Conservation (phyloP, 2,329 filamentous ascomycete species). For the Zasmidium angulare region DNA sequence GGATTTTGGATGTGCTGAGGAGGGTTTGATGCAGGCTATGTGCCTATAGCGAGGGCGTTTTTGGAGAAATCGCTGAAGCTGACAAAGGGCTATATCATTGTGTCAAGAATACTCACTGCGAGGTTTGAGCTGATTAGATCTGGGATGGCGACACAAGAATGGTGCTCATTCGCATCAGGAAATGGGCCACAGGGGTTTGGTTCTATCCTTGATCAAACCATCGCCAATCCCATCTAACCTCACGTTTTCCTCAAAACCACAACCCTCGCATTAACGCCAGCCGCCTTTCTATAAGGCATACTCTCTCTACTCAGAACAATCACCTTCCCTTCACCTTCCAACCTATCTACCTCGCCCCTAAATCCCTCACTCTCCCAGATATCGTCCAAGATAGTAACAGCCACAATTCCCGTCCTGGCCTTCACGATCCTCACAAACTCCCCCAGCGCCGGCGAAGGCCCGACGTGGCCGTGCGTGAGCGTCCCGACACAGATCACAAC, state of each 20-base stretch:
- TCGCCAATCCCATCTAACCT: no score
- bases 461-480: slow-evolving; percentile 56
- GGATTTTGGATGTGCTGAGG: slow-evolving; percentile 42
- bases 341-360: slow-evolving; percentile 44
- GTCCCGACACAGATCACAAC: slow-evolving; percentile 55
- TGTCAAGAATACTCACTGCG: no score
- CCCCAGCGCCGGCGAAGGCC: slow-evolving; percentile 46
- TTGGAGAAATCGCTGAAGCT: background rate
- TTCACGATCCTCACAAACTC: slow-evolving; percentile 53
- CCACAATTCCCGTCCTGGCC: slow-evolving; percentile 49
- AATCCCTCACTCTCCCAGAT: slow-evolving; percentile 54
- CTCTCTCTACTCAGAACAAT: slow-evolving; percentile 37
- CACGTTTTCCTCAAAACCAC: slow-evolving; percentile 28
- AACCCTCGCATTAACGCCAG: slow-evolving; percentile 22
- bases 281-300: slow-evolving; percentile 33
- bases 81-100: no score
- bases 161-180: no score
- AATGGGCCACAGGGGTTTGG: no score
- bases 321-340: slow-evolving; percentile 37
- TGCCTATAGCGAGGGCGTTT: background rate
- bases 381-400: slow-evolving; percentile 51
- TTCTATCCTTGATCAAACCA: no score
- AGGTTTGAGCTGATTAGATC: no score
- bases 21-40: background rate
- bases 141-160: no score